Evolutionary conservation across 257 asterid genomes (phyloP), one percentile per base, ranked within the genome.

Genomic region (Capsicum baccatum): DNA sequence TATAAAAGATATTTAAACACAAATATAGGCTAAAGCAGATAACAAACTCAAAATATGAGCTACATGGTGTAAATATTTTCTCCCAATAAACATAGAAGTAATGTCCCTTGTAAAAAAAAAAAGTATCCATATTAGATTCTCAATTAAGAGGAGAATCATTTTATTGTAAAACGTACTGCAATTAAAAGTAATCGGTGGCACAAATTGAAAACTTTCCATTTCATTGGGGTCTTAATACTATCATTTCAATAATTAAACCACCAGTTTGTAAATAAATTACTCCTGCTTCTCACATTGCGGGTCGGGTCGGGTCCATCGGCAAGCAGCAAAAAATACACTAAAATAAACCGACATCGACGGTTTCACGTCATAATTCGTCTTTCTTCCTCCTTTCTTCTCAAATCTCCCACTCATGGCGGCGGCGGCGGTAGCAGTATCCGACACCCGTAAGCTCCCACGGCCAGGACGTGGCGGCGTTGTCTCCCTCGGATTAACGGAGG

Each of bases 391-490:
- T 48, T 42, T 42, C 39, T 48, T 52, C 62, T 74, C 81, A 76
- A 39, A 78, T 15, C 64, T 2, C n/a, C 55, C 80, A 54, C 54
- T 55, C 69, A 92, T 91, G 93, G 94, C 91, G 89, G 88, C 95
- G 88, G 94, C 88, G 60, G 92, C 87, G 44, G 93, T 91, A 56
- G 92, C 86, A 37, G 93, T 91, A 52, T 92, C 90, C 13, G 98
- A 93, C 86, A 50, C 91, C 68, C 90, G 98, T 59, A 94, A 93
- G 89, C 91, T 92, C 79, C 98, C 99, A 48, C 98, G 97, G 76
- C 98, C 99, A 0, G 99, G 99, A 39, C 93, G 98, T 21, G 99
- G 99, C 56, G 99, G 99, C 79, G 98, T 97, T 33, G 42, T 97
- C 21, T 85, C 94, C 60, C 96, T 89, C 74, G 94, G 93, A 56